These are phyloP conservation scores for sweet orange (Citrus sinensis) DNA, from an alignment of 345 rosid genomes.

Conservation along the genomic window DNA sequence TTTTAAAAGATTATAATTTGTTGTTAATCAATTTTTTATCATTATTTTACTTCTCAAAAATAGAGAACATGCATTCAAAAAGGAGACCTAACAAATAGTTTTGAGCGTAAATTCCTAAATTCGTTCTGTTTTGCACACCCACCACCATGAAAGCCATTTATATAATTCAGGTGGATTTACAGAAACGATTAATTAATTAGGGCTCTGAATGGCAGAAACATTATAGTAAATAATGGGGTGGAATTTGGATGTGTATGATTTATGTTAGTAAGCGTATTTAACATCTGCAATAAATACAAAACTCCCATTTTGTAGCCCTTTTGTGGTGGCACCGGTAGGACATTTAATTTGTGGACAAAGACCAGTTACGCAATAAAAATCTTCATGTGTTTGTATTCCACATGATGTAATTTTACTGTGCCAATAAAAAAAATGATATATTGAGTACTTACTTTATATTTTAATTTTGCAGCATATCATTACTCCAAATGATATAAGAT, in stretches of 20 bases:
- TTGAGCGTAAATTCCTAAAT: neutral
- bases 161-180: neutral
- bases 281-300: neutral
- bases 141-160: neutral
- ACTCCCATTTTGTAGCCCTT: neutral
- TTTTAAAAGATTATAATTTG: neutral
- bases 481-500: no score
- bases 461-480: no score
- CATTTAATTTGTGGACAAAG: neutral
- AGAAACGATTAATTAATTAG: neutral
- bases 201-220: neutral
- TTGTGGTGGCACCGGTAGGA: neutral
- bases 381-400: no score
- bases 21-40: neutral
- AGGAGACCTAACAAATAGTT: neutral
- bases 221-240: neutral
- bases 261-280: neutral
- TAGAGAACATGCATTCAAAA: neutral
- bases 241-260: neutral
- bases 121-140: neutral
- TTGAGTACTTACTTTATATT: no score
- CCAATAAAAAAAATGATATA: no score
- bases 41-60: neutral
- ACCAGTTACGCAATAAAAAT: no score
- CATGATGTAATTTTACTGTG: no score